Conservation (phyloP, 23 red algal species). For the Cyanidiococcus yangmingshanensis region DNA sequence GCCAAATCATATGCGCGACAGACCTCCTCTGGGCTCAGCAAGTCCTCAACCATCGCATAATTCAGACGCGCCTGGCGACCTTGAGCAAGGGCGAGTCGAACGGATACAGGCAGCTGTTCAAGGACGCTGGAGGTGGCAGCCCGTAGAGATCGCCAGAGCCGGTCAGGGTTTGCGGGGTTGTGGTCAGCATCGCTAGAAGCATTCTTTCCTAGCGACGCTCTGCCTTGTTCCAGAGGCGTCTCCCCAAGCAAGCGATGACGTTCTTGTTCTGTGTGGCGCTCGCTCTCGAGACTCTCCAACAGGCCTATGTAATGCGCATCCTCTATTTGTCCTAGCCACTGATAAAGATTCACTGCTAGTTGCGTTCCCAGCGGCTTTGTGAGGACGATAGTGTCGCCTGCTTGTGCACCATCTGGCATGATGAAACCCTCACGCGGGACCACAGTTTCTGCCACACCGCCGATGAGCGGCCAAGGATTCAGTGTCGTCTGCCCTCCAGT, state of each 20-base stretch:
- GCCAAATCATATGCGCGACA: constrained; percentile 31
- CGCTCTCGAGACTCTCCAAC: constrained; percentile 9
- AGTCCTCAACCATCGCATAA: background rate
- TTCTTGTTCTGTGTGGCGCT: no score
- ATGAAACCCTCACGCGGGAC: background rate
- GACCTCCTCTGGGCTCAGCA: background rate
- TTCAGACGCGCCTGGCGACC: constrained; percentile 4
- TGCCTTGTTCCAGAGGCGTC: background rate
- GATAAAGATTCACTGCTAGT: constrained; percentile 46
- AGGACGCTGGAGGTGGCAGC: background rate
- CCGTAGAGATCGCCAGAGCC: background rate
- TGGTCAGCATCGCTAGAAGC: background rate
- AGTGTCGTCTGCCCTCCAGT: constrained; percentile 39
- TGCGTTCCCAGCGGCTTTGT: constrained; percentile 48
- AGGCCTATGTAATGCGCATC: background rate
- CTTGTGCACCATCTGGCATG: background rate
- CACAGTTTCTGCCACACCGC: constrained; percentile 28
- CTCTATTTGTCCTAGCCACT: constrained; percentile 34
- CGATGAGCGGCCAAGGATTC: constrained; percentile 50
- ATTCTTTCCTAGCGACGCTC: background rate
- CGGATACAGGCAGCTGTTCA: background rate
- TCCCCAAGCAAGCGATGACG: background rate
- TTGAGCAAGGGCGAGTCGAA: background rate
- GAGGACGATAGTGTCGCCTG: constrained; percentile 30
- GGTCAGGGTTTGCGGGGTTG: background rate